A percentile compares a stretch with the other conserved stretches of the same genome.
Conservation (phyloP, 306 rosid species). For the Astragalus membranaceus region DNA sequence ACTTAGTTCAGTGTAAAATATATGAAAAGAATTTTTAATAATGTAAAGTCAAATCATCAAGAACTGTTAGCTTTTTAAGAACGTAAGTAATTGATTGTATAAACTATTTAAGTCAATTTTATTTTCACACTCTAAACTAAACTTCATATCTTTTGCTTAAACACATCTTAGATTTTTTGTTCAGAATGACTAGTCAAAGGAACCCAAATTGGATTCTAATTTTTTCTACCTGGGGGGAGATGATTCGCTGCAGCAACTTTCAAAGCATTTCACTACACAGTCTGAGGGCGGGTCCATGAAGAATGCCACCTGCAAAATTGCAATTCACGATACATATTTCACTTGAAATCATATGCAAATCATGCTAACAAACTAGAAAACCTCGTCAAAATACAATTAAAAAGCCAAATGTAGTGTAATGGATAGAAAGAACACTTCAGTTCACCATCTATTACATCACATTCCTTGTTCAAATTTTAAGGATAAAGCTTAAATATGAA, state of each 20-base stretch:
- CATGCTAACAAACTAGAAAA: background rate
- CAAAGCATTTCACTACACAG: constrained; percentile 59
- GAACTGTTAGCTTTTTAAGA: too few relatives aligned
- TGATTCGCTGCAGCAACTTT: constrained; percentile 69
- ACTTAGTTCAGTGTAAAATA: too few relatives aligned
- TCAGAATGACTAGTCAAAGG: background rate
- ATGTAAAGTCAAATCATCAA: too few relatives aligned
- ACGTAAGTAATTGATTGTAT: too few relatives aligned
- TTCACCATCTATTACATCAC: too few relatives aligned
- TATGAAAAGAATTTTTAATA: too few relatives aligned
- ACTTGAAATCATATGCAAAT: constrained; percentile 2
- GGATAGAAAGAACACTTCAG: background rate
- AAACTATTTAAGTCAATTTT: background rate
- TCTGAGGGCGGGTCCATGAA: constrained; percentile 66
- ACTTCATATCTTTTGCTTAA: background rate
- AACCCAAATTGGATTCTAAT: background rate
- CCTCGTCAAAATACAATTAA: background rate
- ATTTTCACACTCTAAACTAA: background rate
- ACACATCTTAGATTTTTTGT: background rate
- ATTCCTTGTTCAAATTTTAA: too few relatives aligned
- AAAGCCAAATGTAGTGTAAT: background rate
- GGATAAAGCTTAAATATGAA: background rate
- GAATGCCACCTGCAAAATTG: constrained; percentile 59
- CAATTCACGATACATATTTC: background rate
- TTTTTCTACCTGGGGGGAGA: constrained; percentile 54